Evolutionary conservation across 169 alveolate species (phyloP).

Genomic region (Eimeria maxima): DNA sequence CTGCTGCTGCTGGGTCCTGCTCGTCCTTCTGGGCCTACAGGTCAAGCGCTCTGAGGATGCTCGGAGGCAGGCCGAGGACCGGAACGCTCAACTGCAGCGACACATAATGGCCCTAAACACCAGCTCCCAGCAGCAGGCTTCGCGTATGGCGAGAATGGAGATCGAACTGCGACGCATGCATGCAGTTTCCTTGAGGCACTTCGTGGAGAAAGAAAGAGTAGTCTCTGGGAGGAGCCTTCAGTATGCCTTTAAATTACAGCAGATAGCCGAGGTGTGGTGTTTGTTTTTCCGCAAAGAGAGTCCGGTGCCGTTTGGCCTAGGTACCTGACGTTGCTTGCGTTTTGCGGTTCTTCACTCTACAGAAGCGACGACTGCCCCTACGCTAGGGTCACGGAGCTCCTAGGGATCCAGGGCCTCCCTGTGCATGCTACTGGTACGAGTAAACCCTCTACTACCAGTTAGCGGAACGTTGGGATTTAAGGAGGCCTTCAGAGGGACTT

Average conservation of each 20-base stretch:
- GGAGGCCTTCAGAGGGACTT: neutral
- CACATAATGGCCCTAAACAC: slow-evolving; percentile 38
- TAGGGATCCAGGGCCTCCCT: slow-evolving; percentile 30
- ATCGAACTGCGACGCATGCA: slow-evolving; percentile 62
- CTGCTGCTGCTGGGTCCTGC: neutral
- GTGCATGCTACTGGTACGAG: slow-evolving; percentile 23
- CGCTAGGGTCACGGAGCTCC: slow-evolving; percentile 41
- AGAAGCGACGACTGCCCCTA: slow-evolving; percentile 70
- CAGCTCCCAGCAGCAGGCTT: slow-evolving; percentile 42
- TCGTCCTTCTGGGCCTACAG: neutral
- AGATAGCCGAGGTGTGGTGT: neutral
- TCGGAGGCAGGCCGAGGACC: neutral
- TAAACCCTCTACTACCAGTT: neutral
- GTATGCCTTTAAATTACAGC: neutral
- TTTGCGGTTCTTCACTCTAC: slow-evolving; percentile 1
- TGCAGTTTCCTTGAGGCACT: slow-evolving; percentile 30
- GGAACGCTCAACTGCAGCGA: neutral
- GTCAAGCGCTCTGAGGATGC: slow-evolving; percentile 45
- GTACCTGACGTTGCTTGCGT: neutral
- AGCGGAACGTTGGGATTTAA: neutral
- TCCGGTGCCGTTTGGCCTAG: neutral
- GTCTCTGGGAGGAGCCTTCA: slow-evolving; percentile 23
- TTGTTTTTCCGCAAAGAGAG: neutral
- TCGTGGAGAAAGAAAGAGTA: slow-evolving; percentile 36
- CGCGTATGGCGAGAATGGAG: neutral